Conservation (phyloP, 2,329 filamentous ascomycete genomes). For the Epichloe amarillans region DNA sequence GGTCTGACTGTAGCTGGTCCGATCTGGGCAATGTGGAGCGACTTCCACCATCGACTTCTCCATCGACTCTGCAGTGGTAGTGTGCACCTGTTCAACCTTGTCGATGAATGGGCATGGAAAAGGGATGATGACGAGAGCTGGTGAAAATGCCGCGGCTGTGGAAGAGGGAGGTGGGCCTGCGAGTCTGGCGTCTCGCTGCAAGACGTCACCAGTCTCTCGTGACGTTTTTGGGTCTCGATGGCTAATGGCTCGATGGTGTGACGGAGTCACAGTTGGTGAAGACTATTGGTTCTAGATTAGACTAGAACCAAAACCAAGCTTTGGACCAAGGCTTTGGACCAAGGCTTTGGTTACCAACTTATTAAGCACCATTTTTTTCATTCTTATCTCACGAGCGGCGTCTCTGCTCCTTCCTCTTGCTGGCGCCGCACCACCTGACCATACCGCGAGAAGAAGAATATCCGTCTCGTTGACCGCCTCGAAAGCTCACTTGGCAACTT, state of each 20-base stretch:
- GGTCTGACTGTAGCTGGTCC: neutral
- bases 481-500: neutral
- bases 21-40: slow-evolving; percentile 4
- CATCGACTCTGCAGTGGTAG: no score
- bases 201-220: neutral
- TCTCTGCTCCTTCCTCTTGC: no score
- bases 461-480: neutral
- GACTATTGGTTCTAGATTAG: neutral
- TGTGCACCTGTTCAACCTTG: neutral
- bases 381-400: neutral
- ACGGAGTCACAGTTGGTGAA: neutral
- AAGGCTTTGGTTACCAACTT: neutral
- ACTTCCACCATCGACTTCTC: slow-evolving; percentile 1
- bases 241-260: neutral
- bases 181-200: neutral
- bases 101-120: no score
- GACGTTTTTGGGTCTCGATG: neutral
- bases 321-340: neutral
- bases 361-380: no score
- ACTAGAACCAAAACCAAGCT: neutral
- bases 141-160: no score
- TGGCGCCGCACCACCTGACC: no score
- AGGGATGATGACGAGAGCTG: no score
- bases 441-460: no score
- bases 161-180: no score